Percentiles rank a stretch among this genome's conserved stretches.
Conservation (phyloP, 2,329 filamentous ascomycete species). For the Hymenoscyphus linearis region DNA sequence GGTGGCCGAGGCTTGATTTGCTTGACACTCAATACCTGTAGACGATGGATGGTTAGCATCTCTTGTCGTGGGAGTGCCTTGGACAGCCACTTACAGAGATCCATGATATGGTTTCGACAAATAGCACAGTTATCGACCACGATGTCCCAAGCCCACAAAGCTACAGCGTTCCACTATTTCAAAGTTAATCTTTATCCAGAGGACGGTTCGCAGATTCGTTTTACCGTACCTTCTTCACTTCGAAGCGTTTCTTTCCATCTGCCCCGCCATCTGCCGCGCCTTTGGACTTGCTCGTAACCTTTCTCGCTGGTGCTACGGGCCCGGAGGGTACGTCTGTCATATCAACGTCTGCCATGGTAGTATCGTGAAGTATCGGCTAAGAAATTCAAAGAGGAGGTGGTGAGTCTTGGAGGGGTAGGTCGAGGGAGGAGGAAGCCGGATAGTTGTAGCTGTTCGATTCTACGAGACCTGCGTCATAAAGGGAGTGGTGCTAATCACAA, state of each 20-base stretch:
- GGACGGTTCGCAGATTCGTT: background rate
- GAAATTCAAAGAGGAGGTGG: background rate
- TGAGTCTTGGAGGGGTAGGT: background rate
- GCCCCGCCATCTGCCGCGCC: slow-evolving; percentile 40
- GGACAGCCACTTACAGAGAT: slow-evolving; percentile 66
- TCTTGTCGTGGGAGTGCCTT: background rate
- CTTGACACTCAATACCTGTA: slow-evolving; percentile 92
- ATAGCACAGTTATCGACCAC: slow-evolving; percentile 99
- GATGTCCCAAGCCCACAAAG: slow-evolving; percentile 98
- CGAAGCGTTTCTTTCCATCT: slow-evolving; percentile 89
- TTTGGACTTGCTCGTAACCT: slow-evolving; percentile 42
- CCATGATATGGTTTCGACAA: slow-evolving; percentile 99
- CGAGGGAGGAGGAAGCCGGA: background rate
- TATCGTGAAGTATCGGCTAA: background rate
- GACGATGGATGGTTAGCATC: slow-evolving; percentile 9
- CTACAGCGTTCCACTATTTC: slow-evolving; percentile 90
- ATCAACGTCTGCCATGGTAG: slow-evolving; percentile 84
- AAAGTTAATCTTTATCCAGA: slow-evolving; percentile 8
- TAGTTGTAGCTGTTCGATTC: background rate
- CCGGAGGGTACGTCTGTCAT: slow-evolving; percentile 79
- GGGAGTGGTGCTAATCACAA: background rate
- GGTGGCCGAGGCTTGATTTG: slow-evolving; percentile 94
- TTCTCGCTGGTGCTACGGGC: slow-evolving; percentile 49
- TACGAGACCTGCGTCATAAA: no score
- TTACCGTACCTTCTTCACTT: slow-evolving; percentile 85